Base-by-base conservation (phyloP, 106 monocot genomes). In the Narthecium ossifragum region DNA sequence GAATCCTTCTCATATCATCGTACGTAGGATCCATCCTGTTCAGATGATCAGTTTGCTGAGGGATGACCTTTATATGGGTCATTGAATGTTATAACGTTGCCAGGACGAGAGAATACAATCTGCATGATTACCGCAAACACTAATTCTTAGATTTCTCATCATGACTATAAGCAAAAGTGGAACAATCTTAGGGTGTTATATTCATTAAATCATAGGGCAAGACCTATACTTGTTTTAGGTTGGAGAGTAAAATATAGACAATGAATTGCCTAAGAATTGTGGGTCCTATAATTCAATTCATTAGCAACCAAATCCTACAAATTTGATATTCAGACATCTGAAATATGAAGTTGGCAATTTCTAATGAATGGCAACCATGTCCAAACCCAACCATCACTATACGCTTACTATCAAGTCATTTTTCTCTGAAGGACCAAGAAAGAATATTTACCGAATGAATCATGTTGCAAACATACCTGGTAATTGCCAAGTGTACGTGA, bases 401-500 rank as follows among this genome's bases (percentile, higher is more conserved):
- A n/a, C 6, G 4, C 46, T 3, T 46, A 20, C 17, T 8, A 32
- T 34, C 4, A 34, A 27, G 28, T 31, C n/a, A 4, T 15, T 5
- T 5, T 8, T 4, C 23, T n/a, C 6, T 32, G n/a, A 28, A 57
- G 34, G 0, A 57, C 14, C 3, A 57, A 34, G 6, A 57, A 9
- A 34, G 12, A 59, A 24, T 36, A 6, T 30, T n/a, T 1, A n/a
- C n/a, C n/a, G n/a, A 8, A 4, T 12, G 5, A 59, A 14, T 6
- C 1, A 0, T 8, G 12, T 2, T 15, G 9, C 5, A 24, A 12
- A 40, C 26, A 26, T 78, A 89, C 93, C 85, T 90, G 94, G 68
- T 94, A 94, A 57, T 73, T 73, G 52, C 80, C 94, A 29, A 90
- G 82, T 0, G 90, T 94, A 29, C 71, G 72, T 17, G 94, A 75